Evolutionary conservation across 2,329 filamentous ascomycete species (phyloP), one percentile per base, ranked within the genome.

Genomic region (Botrytis tulipae): DNA sequence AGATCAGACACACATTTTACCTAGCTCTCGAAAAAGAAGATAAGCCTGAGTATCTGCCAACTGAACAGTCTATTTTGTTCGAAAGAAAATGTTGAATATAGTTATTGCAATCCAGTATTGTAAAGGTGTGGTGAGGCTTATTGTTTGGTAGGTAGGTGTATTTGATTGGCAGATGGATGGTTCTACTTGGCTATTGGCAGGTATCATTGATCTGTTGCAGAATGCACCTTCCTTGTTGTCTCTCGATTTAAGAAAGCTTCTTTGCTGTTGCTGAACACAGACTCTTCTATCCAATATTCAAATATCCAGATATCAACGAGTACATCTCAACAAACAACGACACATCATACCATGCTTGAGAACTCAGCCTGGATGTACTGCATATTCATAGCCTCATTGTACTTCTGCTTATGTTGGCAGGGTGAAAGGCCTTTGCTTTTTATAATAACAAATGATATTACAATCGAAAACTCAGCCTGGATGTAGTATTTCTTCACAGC

Each of bases 131-230:
- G 4, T n/a, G 48, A 51, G 25, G 6, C 14, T 7, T 51, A 3
- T n/a, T 14, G 12, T n/a, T 14, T 2, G 12, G 3, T 14, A 37
- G 9, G 37, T 51, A 51, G 48, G 10, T 51, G 48, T 1, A n/a
- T n/a, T 16, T 51, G 25, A 51, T n/a, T n/a, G 48, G 4, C 12
- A 51, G 48, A 14, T n/a, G 25, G 12, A 14, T 51, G 0, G 10
- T n/a, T n/a, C 1, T 14, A 51, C 48, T 16, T 51, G 4, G 6
- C 5, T 14, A 14, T n/a, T 51, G 12, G 25, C 16, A 22, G 10
- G 5, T 14, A n/a, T 51, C 2, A n/a, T n/a, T n/a, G 25, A n/a
- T 14, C 4, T 14, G 0, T 51, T 4, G 25, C 12, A n/a, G 14
- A 51, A 51, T 2, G 25, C 48, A 51, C 48, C 12, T 14, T 51